phyloP scores from a whole-genome alignment of 2,329 filamentous ascomycete genomes.

The Daldinia sp. region DNA sequence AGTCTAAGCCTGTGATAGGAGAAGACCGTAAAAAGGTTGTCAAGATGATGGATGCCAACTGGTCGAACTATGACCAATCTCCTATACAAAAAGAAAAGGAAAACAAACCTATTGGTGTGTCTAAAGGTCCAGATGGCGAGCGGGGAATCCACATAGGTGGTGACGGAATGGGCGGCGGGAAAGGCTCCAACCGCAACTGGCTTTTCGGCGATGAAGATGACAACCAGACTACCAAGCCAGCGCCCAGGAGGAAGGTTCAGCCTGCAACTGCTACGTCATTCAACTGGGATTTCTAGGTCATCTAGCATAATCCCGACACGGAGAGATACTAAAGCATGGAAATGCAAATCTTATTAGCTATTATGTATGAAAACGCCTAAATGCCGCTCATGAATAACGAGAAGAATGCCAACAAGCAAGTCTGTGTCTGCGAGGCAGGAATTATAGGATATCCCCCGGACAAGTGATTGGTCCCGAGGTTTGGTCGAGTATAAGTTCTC shows the following conservation, averaged over 20 bases:
- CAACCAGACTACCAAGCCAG: constrained; percentile 51
- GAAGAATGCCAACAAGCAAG: constrained; percentile 21
- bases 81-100: constrained; percentile 69
- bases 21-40: constrained; percentile 76
- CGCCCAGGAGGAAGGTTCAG: constrained; percentile 56
- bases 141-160: constrained; percentile 64
- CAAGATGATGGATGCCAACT: constrained; percentile 78
- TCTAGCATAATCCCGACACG: constrained; percentile 38
- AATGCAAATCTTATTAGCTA: constrained; percentile 30
- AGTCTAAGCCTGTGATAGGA: constrained; percentile 59
- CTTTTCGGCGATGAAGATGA: constrained; percentile 67
- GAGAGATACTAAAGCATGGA: constrained; percentile 26
- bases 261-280: constrained; percentile 47
- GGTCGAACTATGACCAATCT: constrained; percentile 68
- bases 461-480: constrained; percentile 8
- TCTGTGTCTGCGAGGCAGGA: constrained; percentile 25
- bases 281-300: constrained; percentile 53
- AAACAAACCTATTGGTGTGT: constrained; percentile 54
- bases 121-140: constrained; percentile 47
- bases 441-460: constrained; percentile 24
- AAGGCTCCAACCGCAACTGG: constrained; percentile 68
- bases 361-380: constrained; percentile 48
- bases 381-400: constrained; percentile 54
- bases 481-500: constrained; percentile 19
- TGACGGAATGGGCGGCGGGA: constrained; percentile 75